phyloP scores from a whole-genome alignment of 495 filamentous ascomycete genomes.

The Lepidopterella palustris region DNA sequence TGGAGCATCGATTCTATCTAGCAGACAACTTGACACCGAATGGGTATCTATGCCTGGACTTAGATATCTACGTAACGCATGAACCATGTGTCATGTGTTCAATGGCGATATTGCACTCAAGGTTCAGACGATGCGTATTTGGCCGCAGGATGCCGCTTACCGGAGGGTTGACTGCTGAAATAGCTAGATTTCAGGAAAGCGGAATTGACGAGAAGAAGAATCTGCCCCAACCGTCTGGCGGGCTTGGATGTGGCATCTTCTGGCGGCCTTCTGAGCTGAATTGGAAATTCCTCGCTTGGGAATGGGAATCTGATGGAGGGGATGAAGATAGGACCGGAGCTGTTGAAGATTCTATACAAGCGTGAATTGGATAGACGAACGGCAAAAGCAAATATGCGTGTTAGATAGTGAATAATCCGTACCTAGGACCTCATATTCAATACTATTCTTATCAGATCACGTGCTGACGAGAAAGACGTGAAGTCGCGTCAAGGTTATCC shows the following conservation, averaged over 20 bases:
- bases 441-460: too few species aligned
- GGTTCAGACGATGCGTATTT: conserved; percentile 80
- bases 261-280: conserved; percentile 84
- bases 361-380: not conserved
- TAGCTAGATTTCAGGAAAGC: conserved; percentile 24
- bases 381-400: not conserved
- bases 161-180: conserved; percentile 50
- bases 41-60: conserved; percentile 89
- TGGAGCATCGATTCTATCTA: conserved; percentile 33
- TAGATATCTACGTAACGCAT: conserved; percentile 87
- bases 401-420: too few species aligned
- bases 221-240: conserved; percentile 17
- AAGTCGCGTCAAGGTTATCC: too few species aligned
- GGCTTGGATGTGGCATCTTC: conserved; percentile 72
- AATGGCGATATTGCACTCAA: conserved; percentile 89
- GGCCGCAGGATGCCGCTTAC: conserved; percentile 55
- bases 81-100: conserved; percentile 95
- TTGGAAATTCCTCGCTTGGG: conserved; percentile 84
- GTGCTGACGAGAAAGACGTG: too few species aligned
- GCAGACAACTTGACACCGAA: conserved; percentile 47
- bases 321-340: not conserved
- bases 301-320: conserved; percentile 43
- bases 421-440: too few species aligned
- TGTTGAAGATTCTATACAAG: not conserved
- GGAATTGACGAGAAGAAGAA: conserved; percentile 6